A percentile compares a stretch with the other conserved stretches of the same genome.
Evolutionary conservation across 164 flowering plant species (phyloP).

Genomic region (Liquidambar formosana): DNA sequence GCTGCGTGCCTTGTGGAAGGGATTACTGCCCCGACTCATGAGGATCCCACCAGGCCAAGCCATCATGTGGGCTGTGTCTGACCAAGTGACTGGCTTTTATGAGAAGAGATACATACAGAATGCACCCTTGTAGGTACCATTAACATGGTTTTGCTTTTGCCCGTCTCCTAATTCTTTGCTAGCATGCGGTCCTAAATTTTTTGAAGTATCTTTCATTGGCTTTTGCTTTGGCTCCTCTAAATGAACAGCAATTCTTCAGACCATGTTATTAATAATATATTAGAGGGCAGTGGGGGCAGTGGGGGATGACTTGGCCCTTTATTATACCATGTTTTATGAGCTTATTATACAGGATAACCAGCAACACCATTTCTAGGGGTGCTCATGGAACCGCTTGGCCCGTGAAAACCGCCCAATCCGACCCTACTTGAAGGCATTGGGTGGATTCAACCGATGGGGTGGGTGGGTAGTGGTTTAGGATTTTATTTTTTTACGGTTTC

Average conservation of each 20-base stretch:
- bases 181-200: neutral
- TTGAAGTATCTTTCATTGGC: neutral
- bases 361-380: no score
- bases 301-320: neutral
- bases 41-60: conserved; percentile 99
- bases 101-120: conserved; percentile 59
- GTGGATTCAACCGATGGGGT: no score
- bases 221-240: neutral
- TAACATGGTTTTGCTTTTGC: conserved; percentile 4
- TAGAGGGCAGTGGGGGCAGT: neutral
- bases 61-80: conserved; percentile 98
- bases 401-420: no score
- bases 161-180: neutral
- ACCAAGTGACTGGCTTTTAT: conserved; percentile 81
- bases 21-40: conserved; percentile 93
- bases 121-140: conserved; percentile 20
- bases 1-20: conserved; percentile 85
- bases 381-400: no score
- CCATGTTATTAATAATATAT: neutral
- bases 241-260: neutral
- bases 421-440: no score
- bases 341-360: no score
- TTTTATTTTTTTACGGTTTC: no score
- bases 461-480: no score
- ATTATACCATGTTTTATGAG: no score